These are phyloP conservation scores for Entomortierella lignicola DNA, from an alignment of 192 early-diverging fungal genomes.

Conservation along the genomic window DNA sequence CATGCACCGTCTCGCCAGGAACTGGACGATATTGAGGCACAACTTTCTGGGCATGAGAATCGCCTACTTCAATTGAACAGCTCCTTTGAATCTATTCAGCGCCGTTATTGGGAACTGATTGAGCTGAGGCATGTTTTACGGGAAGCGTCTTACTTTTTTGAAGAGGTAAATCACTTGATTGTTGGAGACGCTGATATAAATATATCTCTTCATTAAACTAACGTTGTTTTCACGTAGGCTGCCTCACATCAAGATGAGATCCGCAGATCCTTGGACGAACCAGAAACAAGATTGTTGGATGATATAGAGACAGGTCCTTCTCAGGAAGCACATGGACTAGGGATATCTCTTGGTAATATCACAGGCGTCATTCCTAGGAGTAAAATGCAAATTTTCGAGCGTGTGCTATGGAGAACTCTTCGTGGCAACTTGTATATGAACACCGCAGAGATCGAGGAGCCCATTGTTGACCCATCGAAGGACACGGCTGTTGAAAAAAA, in stretches of 20 bases:
- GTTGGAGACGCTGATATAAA: too few relatives aligned
- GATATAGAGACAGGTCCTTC: slow-evolving; percentile 62
- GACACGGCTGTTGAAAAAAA: slow-evolving; percentile 92
- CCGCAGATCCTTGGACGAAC: slow-evolving; percentile 62
- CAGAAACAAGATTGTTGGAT: slow-evolving; percentile 68
- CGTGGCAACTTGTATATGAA: slow-evolving; percentile 98
- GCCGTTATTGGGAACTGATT: slow-evolving; percentile 87
- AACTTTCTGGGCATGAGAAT: slow-evolving; percentile 82
- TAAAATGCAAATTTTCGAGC: slow-evolving; percentile 90
- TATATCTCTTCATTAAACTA: neutral
- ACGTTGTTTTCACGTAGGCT: slow-evolving; percentile 34
- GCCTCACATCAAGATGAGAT: slow-evolving; percentile 56
- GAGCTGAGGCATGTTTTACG: slow-evolving; percentile 91
- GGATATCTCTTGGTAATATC: slow-evolving; percentile 83
- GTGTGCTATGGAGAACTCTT: slow-evolving; percentile 96
- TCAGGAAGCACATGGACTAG: slow-evolving; percentile 33
- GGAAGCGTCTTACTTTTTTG: slow-evolving; percentile 88
- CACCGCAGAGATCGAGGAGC: slow-evolving; percentile 91
- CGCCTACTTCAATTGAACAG: slow-evolving; percentile 88
- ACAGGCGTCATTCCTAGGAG: slow-evolving; percentile 92
- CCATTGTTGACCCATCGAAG: slow-evolving; percentile 88
- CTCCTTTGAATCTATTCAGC: slow-evolving; percentile 88
- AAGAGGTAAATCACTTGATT: slow-evolving; percentile 62
- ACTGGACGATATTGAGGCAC: slow-evolving; percentile 92
- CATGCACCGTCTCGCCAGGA: slow-evolving; percentile 86